phyloP scores from a whole-genome alignment of 768 basidiomycete genomes.

The Naematelia aurantialba region DNA sequence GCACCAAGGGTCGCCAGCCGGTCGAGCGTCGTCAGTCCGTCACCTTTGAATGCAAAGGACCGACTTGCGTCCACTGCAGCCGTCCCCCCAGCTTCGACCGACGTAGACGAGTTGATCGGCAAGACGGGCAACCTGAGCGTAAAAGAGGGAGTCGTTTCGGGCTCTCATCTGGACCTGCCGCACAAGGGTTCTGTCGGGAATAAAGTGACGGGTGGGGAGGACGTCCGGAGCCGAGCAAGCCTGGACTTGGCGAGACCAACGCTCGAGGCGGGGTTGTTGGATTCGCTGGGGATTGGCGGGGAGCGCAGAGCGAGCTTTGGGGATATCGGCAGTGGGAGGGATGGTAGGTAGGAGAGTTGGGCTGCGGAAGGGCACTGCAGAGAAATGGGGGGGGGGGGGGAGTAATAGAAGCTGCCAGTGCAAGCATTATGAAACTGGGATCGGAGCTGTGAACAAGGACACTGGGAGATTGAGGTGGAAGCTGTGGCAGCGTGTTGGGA shows the following conservation, averaged over 20 bases:
- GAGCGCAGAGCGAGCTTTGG: slow-evolving; percentile 33
- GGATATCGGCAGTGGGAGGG: slow-evolving; percentile 14
- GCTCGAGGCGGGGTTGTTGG: not conserved
- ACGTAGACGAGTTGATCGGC: not conserved
- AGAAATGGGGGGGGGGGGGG: not conserved
- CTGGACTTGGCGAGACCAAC: not conserved
- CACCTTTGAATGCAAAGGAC: slow-evolving; percentile 27
- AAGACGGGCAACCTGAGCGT: not conserved
- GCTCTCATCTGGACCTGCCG: not conserved
- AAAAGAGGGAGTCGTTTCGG: not conserved
- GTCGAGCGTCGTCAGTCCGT: not conserved
- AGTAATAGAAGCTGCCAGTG: no score
- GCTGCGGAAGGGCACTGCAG: slow-evolving; percentile 1
- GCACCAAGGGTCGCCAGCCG: not conserved
- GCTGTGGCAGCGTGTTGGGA: no score
- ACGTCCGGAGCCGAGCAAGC: slow-evolving; percentile 8
- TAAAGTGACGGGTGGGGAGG: slow-evolving; percentile 1
- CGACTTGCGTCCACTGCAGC: slow-evolving; percentile 15
- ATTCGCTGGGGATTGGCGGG: slow-evolving; percentile 8
- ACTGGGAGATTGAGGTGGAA: no score
- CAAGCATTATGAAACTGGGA: no score
- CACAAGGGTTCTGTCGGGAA: not conserved
- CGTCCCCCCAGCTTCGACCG: not conserved
- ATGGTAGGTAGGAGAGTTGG: not conserved
- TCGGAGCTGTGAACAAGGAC: no score